phyloP scores from a whole-genome alignment of 208 protist species.

The Wallacemonas rigidus region DNA sequence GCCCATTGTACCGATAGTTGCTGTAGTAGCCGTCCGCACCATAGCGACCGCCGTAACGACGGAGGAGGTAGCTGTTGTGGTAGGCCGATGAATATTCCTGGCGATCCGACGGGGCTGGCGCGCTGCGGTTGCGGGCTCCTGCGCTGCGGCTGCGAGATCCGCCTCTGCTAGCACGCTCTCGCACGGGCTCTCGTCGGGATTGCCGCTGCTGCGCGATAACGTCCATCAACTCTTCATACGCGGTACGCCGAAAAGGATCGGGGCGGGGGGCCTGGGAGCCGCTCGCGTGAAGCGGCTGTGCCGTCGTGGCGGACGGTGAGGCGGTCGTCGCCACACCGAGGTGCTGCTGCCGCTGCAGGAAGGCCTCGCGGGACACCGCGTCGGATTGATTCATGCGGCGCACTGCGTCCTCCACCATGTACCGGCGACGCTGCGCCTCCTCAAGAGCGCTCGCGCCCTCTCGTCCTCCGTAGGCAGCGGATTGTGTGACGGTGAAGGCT shows the following conservation, averaged over 20 bases:
- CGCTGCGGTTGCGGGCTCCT: neutral
- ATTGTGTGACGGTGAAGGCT: conserved; percentile 83
- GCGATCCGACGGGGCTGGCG: neutral
- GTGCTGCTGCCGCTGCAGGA: conserved; percentile 26
- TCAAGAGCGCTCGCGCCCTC: conserved; percentile 21
- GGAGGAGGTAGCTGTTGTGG: conserved; percentile 61
- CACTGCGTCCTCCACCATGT: conserved; percentile 51
- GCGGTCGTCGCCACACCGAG: conserved; percentile 1
- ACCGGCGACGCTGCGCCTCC: conserved; percentile 48
- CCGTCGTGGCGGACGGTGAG: neutral
- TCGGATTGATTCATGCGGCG: conserved; percentile 58
- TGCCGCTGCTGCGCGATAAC: conserved; percentile 27
- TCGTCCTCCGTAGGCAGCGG: conserved; percentile 49
- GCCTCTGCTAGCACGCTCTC: neutral
- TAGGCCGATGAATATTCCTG: conserved; percentile 13
- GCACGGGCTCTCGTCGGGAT: neutral
- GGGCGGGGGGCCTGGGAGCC: neutral
- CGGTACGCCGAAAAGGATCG: conserved; percentile 40
- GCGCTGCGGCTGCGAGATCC: conserved; percentile 4
- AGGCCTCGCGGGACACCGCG: conserved; percentile 30
- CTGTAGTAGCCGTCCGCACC: conserved; percentile 60
- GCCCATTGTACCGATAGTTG: conserved; percentile 69
- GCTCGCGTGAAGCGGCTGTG: conserved; percentile 6
- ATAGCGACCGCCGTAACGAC: conserved; percentile 70
- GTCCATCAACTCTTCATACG: conserved; percentile 56